phyloP scores from a whole-genome alignment of 805 yeast species.

The Candida koratica region DNA sequence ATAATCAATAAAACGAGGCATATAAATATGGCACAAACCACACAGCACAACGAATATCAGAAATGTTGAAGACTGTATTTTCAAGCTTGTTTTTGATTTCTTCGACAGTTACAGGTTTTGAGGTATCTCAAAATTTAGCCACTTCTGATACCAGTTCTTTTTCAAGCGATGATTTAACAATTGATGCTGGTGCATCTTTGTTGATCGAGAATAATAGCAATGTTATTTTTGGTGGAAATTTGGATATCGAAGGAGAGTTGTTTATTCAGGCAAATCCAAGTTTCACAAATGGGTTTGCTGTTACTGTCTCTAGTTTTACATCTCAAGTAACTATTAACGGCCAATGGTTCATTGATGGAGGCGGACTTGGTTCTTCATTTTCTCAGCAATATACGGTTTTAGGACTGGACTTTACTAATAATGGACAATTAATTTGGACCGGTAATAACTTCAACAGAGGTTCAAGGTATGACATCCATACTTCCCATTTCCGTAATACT shows the following conservation, averaged over 20 bases:
- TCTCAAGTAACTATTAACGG: not conserved
- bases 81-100: no score
- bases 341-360: not conserved
- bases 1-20: no score
- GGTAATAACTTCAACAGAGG: constrained; percentile 15
- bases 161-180: no score
- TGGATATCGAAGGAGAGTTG: constrained; percentile 1
- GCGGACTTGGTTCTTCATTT: not conserved
- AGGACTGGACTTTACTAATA: constrained; percentile 14
- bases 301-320: not conserved
- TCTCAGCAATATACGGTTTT: not conserved
- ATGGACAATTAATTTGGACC: constrained; percentile 20
- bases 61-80: no score
- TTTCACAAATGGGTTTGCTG: not conserved
- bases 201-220: not conserved
- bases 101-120: no score
- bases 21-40: no score
- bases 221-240: not conserved
- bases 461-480: constrained; percentile 10
- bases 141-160: no score
- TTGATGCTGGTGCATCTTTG: constrained; percentile 5
- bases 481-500: constrained; percentile 14
- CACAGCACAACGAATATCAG: no score
- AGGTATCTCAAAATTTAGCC: no score
- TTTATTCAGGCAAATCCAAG: not conserved